These are phyloP conservation scores for Sutorius australiensis DNA, from an alignment of 768 basidiomycete genomes.

Conservation along the genomic window DNA sequence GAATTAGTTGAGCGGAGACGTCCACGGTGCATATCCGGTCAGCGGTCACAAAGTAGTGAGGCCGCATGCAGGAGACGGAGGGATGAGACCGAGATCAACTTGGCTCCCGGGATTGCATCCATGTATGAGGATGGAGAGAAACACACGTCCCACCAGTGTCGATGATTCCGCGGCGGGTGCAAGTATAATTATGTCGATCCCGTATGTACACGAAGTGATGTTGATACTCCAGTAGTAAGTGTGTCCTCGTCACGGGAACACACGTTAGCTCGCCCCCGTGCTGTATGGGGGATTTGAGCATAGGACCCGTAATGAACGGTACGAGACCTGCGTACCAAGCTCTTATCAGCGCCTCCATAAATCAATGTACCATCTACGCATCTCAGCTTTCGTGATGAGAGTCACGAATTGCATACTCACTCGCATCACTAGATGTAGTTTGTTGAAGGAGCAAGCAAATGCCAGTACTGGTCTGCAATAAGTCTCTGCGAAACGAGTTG, in stretches of 20 bases:
- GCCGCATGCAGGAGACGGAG: constrained; percentile 13
- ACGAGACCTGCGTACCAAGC: constrained; percentile 11
- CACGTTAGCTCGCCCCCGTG: constrained; percentile 23
- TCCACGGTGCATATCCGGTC: constrained; percentile 9
- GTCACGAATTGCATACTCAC: not conserved
- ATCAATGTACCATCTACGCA: constrained; percentile 25
- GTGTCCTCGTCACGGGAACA: constrained; percentile 25
- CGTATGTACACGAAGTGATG: constrained; percentile 17
- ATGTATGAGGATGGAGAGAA: constrained; percentile 5
- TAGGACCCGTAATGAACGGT: not conserved
- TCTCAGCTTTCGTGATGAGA: not conserved
- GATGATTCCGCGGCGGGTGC: constrained; percentile 26
- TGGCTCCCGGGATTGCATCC: constrained; percentile 14
- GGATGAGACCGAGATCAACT: constrained; percentile 3
- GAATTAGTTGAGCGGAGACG: constrained; percentile 19
- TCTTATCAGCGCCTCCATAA: constrained; percentile 22
- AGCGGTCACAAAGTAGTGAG: constrained; percentile 14
- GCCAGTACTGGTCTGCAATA: constrained; percentile 12
- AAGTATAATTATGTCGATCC: constrained; percentile 11
- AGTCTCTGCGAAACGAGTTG: constrained; percentile 22
- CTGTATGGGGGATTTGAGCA: constrained; percentile 1
- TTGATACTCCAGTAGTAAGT: constrained; percentile 30
- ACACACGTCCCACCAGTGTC: constrained; percentile 27
- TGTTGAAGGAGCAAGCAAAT: constrained; percentile 22
- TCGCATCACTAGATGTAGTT: constrained; percentile 6